These are phyloP conservation scores for Umbellularia californica DNA, from an alignment of 164 flowering plant genomes.

Conservation along the genomic window DNA sequence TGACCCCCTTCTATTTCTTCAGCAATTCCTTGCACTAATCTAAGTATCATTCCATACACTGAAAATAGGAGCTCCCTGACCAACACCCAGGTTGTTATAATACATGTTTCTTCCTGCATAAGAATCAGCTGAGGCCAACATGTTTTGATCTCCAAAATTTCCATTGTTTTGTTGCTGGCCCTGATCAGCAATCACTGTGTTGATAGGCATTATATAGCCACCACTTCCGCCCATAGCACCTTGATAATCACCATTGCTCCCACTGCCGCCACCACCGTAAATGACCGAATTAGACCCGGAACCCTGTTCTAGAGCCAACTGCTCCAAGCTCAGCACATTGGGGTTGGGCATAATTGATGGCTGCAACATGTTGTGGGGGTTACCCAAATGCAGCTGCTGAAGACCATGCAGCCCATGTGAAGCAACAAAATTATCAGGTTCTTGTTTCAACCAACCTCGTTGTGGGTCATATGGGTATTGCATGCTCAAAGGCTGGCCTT, in stretches of 20 bases:
- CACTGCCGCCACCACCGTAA: slow-evolving; percentile 25
- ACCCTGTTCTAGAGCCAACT: slow-evolving; percentile 56
- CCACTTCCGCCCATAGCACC: slow-evolving; percentile 17
- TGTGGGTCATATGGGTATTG: slow-evolving; percentile 43
- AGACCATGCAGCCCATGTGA: slow-evolving; percentile 24
- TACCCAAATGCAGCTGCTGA: slow-evolving; percentile 52
- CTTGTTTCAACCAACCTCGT: slow-evolving; percentile 74
- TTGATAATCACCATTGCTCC: slow-evolving; percentile 8
- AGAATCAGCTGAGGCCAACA: slow-evolving; percentile 30
- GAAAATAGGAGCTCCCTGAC: slow-evolving; percentile 47
- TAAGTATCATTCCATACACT: slow-evolving; percentile 65
- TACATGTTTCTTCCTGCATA: slow-evolving; percentile 38
- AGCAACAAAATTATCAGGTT: slow-evolving; percentile 31
- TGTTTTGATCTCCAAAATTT: slow-evolving; percentile 31
- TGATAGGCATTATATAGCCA: slow-evolving; percentile 31
- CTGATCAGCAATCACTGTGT: slow-evolving; percentile 31
- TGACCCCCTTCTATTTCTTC: background rate
- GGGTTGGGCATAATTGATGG: slow-evolving; percentile 45
- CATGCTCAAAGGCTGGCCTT: slow-evolving; percentile 41
- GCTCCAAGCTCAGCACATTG: slow-evolving; percentile 46
- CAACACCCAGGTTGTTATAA: slow-evolving; percentile 31
- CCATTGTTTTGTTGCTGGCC: slow-evolving; percentile 21
- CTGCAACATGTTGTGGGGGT: slow-evolving; percentile 60
- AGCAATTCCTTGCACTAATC: background rate
- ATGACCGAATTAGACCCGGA: slow-evolving; percentile 45